Evolutionary conservation across 2,329 filamentous ascomycete species (phyloP), one percentile per base, ranked within the genome.

Genomic region (Calonectria pseudoreteaudii): DNA sequence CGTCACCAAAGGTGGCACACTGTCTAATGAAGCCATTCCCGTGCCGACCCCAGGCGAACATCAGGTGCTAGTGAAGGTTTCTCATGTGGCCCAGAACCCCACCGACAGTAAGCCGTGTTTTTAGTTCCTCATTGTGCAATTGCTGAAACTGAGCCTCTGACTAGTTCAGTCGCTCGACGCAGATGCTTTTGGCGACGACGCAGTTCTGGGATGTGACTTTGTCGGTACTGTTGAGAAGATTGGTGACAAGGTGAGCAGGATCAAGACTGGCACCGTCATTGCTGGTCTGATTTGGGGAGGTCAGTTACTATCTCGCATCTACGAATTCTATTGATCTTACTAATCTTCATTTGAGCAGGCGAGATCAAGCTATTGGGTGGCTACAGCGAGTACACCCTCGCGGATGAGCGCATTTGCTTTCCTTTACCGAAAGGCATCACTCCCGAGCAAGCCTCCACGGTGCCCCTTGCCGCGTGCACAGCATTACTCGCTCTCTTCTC

Each of bases 391-490:
- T 86, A 86, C 69, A 79, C 80, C 0, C 18, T 87, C 1, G 85
- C 85, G 3, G 84, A 87, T 41, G 82, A 86, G 31, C 71, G 75
- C 8, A 85, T 86, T 53, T 84, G 80, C 56, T 87, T 85, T 75
- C 81, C 81, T 7, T 56, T 87, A 0, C 85, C 86, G 0, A 26
- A 70, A 1, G 70, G n/a, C 56, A 20, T 60, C 56, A 28, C 56
- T 28, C 34, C 34, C 34, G 56, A 60, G 34, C 56, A 60, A 14
- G 56, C 56, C n/a, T 18, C 34, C 23, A 60, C 56, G 13, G 56
- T 60, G 11, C 56, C 56, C n/a, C 56, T 60, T 31, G 56, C 34
- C 4, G 56, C 56, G 34, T 60, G 56, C n/a, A 60, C 56, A 28
- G 11, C 56, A 10, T 8, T 60, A 13, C 34, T 60, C 6, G 56